Evolutionary conservation across 83 land plant genomes (phyloP), one percentile per base, ranked within the genome.

Genomic region (Larix sibirica): DNA sequence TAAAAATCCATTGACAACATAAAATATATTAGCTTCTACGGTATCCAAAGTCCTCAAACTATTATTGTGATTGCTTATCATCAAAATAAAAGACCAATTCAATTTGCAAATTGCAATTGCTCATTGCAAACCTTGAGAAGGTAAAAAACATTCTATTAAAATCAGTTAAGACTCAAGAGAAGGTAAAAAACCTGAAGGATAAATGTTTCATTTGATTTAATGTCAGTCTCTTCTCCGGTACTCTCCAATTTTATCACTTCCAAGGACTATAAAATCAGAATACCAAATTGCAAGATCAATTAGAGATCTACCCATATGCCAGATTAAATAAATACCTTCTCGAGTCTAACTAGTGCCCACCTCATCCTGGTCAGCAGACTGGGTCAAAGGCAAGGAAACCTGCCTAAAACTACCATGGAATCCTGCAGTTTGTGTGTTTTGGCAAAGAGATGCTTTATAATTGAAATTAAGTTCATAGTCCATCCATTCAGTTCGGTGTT

Each of bases 161-260:
- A 4, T 50, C 28, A 28, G 28, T 28, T 28, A 28, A 28, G 28
- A 28, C 28, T 28, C 28, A 28, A 28, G 31, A 6, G 44, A 50
- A 75, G 54, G 24, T 28, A 50, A 47, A 74, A 73, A 10, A 75
- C 78, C 78, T 75, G 78, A 28, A 75, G 54, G 26, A 75, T 50
- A 75, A 75, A 75, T 50, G 28, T 58, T 75, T 75, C 78, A 50
- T 75, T 75, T 75, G 59, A 50, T 75, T 24, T 16, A 75, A 75
- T 50, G 54, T 50, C 54, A 50, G 13, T 75, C 78, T 75, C 78
- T 75, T 75, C 59, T 23, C 33, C 60, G 50, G 60, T 47, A 50
- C 59, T 75, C 78, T 75, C 78, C 33, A 75, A 75, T 54, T 50
- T 75, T 47, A 75, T 50, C 78, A 75, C 50, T 75, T 75, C 78